phyloP scores from a whole-genome alignment of 305 asterid species.

The Plantago coronopus region DNA sequence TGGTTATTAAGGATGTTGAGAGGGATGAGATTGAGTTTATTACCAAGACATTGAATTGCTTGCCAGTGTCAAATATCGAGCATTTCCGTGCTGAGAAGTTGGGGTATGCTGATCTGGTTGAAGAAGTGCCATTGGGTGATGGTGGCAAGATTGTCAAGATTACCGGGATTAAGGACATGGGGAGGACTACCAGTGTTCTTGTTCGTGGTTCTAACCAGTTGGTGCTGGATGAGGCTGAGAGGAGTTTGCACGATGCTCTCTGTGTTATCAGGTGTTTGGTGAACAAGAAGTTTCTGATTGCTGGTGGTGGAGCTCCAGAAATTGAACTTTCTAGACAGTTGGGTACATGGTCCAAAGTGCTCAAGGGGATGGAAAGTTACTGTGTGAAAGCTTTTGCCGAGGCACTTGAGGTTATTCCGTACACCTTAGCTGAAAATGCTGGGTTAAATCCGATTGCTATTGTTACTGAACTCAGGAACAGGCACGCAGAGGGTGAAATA shows the following conservation, averaged over 20 bases:
- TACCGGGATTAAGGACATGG: slow-evolving; percentile 91
- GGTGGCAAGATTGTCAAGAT: slow-evolving; percentile 94
- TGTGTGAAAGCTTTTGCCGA: slow-evolving; percentile 92
- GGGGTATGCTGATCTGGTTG: slow-evolving; percentile 84
- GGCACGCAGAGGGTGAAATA: slow-evolving; percentile 93
- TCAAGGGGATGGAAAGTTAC: slow-evolving; percentile 95
- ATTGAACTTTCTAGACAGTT: slow-evolving; percentile 92
- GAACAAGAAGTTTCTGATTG: slow-evolving; percentile 84
- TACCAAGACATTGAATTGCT: slow-evolving; percentile 91
- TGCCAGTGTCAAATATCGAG: slow-evolving; percentile 93
- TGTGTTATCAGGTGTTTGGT: slow-evolving; percentile 97
- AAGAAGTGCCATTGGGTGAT: slow-evolving; percentile 88
- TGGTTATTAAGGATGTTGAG: slow-evolving; percentile 89
- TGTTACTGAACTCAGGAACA: slow-evolving; percentile 94
- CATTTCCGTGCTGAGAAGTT: slow-evolving; percentile 84
- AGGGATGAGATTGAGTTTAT: slow-evolving; percentile 98
- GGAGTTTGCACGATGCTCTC: slow-evolving; percentile 94
- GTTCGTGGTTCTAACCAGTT: slow-evolving; percentile 89
- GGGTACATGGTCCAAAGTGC: slow-evolving; percentile 94
- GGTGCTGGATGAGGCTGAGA: slow-evolving; percentile 96
- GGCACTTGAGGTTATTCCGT: slow-evolving; percentile 94
- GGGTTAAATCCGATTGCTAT: slow-evolving; percentile 91
- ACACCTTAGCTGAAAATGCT: slow-evolving; percentile 95
- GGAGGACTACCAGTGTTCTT: slow-evolving; percentile 82
- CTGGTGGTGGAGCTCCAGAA: slow-evolving; percentile 99